A percentile compares a stretch with the other conserved stretches of the same genome.
Evolutionary conservation across 495 filamentous ascomycete species (phyloP).

Genomic region (Xylaria bambusicola): DNA sequence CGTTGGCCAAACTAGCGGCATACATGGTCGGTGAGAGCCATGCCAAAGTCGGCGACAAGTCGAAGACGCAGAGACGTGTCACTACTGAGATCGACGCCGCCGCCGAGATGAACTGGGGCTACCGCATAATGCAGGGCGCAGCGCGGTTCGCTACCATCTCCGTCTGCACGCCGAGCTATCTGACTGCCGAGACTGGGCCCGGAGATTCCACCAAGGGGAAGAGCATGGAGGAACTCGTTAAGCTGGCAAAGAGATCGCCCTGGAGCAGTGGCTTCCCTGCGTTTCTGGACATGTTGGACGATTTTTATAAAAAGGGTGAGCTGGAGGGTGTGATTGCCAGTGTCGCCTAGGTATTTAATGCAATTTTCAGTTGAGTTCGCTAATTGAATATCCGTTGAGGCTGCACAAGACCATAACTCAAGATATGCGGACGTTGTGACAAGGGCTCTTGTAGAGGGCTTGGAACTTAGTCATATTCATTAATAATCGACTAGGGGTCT

Average conservation of each 20-base stretch:
- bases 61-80: conserved; percentile 21
- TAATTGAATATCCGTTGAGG: too few relatives aligned
- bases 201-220: conserved; percentile 5
- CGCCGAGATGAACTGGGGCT: conserved; percentile 51
- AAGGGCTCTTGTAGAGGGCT: too few relatives aligned
- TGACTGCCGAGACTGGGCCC: conserved; percentile 49
- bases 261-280: conserved; percentile 35
- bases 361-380: too few relatives aligned
- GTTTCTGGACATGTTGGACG: conserved; percentile 38
- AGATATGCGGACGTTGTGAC: too few relatives aligned
- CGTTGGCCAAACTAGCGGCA: conserved; percentile 40
- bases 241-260: conserved; percentile 26
- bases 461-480: too few relatives aligned
- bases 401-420: too few relatives aligned
- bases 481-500: too few relatives aligned
- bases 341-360: conserved; percentile 1
- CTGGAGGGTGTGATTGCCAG: conserved; percentile 26
- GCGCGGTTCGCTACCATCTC: conserved; percentile 38
- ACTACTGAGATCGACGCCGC: conserved; percentile 45
- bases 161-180: conserved; percentile 61
- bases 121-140: conserved; percentile 43
- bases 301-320: conserved; percentile 39
- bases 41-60: conserved; percentile 25
- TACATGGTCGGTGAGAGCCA: conserved; percentile 51
- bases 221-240: conserved; percentile 34